Evolutionary conservation across 2,329 filamentous ascomycete species (phyloP).

Genomic region (Laburnicola sp.): DNA sequence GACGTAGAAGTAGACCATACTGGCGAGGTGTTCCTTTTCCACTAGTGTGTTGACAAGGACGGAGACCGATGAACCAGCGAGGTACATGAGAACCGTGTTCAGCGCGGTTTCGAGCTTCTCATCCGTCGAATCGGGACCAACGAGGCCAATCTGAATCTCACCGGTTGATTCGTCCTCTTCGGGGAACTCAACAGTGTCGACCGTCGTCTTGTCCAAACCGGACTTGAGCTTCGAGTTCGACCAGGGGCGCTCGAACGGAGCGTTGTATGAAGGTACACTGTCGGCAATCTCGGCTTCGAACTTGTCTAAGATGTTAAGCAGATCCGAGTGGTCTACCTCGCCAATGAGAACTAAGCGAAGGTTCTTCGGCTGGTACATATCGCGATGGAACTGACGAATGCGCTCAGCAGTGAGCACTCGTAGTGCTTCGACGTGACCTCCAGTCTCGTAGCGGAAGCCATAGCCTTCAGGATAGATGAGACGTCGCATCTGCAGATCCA

Average conservation of each 20-base stretch:
- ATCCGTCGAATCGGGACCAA: slow-evolving; percentile 82
- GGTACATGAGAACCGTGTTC: slow-evolving; percentile 78
- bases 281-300: slow-evolving; percentile 88
- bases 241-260: slow-evolving; percentile 86
- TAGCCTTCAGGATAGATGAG: slow-evolving; percentile 85
- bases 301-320: slow-evolving; percentile 78
- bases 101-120: slow-evolving; percentile 66
- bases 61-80: slow-evolving; percentile 90
- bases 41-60: slow-evolving; percentile 90
- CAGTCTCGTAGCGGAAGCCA: slow-evolving; percentile 97
- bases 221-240: slow-evolving; percentile 82
- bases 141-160: slow-evolving; percentile 82
- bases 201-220: slow-evolving; percentile 68
- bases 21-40: slow-evolving; percentile 89
- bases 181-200: slow-evolving; percentile 85
- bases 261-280: slow-evolving; percentile 73
- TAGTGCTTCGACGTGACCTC: slow-evolving; percentile 91
- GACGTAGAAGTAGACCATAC: slow-evolving; percentile 77
- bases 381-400: slow-evolving; percentile 90
- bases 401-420: slow-evolving; percentile 83
- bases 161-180: slow-evolving; percentile 95
- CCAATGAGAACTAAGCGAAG: slow-evolving; percentile 90
- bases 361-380: slow-evolving; percentile 98
- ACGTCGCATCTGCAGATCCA: slow-evolving; percentile 79
- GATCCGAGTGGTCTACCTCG: slow-evolving; percentile 79